phyloP scores from a whole-genome alignment of 495 filamentous ascomycete species.

The Hamigera avellanea region DNA sequence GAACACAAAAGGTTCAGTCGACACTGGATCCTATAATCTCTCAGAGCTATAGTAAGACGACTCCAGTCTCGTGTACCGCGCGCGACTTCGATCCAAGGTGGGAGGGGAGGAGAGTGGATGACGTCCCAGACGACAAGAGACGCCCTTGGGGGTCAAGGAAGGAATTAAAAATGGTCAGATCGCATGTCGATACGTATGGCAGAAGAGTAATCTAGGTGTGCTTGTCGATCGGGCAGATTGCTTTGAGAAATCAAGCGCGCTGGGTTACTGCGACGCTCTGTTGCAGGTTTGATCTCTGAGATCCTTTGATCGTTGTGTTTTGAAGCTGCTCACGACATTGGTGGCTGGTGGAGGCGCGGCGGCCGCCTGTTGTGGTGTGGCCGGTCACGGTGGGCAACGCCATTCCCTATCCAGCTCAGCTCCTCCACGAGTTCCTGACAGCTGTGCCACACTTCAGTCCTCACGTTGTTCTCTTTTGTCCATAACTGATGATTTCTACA shows the following conservation, averaged over 20 bases:
- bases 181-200: slow-evolving; percentile 13
- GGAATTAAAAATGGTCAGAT: slow-evolving; percentile 11
- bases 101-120: slow-evolving; percentile 12
- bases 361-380: slow-evolving; percentile 13
- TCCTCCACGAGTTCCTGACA: no score
- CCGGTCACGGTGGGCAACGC: slow-evolving; percentile 24
- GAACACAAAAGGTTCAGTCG: slow-evolving; percentile 4
- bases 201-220: neutral
- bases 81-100: no score
- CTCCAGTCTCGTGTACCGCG: no score
- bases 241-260: neutral
- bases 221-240: neutral
- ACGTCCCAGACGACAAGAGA: slow-evolving; percentile 13
- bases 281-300: neutral
- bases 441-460: no score
- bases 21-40: no score
- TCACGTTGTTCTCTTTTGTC: no score
- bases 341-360: slow-evolving; percentile 15
- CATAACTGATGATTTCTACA: no score
- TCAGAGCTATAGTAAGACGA: no score
- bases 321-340: slow-evolving; percentile 7
- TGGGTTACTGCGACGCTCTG: slow-evolving; percentile 1
- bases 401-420: slow-evolving; percentile 5
- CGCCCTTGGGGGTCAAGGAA: slow-evolving; percentile 11
- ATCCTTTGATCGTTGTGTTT: slow-evolving; percentile 9